Evolutionary conservation across 1,139 yeast species (phyloP).

Genomic region (Nakaseomyces bracarensis): DNA sequence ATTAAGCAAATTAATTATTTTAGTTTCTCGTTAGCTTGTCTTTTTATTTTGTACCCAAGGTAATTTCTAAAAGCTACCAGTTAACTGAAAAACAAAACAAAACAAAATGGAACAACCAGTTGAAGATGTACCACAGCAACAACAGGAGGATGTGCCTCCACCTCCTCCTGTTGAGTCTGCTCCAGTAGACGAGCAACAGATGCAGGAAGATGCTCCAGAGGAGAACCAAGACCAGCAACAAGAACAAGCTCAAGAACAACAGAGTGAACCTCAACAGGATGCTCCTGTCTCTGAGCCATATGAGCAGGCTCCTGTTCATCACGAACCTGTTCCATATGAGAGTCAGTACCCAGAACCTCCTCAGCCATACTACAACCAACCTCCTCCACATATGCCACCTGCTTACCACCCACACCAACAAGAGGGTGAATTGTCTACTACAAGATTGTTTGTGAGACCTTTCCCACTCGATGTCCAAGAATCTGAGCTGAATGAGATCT

Average conservation of each 20-base stretch:
- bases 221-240: not conserved
- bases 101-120: constrained; percentile 3
- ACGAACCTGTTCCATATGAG: constrained; percentile 9
- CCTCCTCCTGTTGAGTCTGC: constrained; percentile 2
- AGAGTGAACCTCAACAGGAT: not conserved
- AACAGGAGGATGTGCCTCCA: constrained; percentile 1
- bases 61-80: no score
- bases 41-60: no score
- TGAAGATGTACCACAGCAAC: constrained; percentile 7
- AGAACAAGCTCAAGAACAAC: not conserved
- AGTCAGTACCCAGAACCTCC: constrained; percentile 13
- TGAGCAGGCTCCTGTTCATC: constrained; percentile 5
- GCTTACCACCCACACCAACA: constrained; percentile 11
- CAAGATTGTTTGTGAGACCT: constrained; percentile 47
- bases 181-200: not conserved
- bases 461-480: constrained; percentile 40
- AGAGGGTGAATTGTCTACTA: constrained; percentile 38
- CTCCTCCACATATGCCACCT: constrained; percentile 14
- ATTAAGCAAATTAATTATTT: no score
- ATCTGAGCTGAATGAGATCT: constrained; percentile 60
- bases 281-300: not conserved
- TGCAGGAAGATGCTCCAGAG: not conserved
- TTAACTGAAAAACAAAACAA: no score
- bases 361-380: constrained; percentile 17
- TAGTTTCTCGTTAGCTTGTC: no score